phyloP scores from a whole-genome alignment of 371 early-diverging fungal genomes.

The Mortierella sp. region DNA sequence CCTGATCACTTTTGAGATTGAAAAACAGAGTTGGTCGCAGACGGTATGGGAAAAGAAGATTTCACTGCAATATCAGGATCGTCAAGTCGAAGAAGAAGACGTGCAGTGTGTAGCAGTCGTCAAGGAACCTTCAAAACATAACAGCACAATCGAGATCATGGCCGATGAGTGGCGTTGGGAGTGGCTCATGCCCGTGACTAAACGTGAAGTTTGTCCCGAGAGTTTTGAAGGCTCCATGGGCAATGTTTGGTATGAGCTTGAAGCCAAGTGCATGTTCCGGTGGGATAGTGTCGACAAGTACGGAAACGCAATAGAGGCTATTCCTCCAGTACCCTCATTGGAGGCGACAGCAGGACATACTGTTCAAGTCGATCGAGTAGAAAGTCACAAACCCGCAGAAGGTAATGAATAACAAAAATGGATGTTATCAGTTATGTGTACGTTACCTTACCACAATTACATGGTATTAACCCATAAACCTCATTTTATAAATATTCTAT shows the following conservation, averaged over 20 bases:
- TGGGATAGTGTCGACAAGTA: slow-evolving; percentile 47
- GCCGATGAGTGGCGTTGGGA: slow-evolving; percentile 55
- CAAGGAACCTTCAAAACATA: slow-evolving; percentile 26
- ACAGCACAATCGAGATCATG: slow-evolving; percentile 14
- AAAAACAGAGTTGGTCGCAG: slow-evolving; percentile 45
- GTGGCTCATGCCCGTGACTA: slow-evolving; percentile 41
- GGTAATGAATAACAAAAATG: background rate
- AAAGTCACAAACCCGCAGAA: background rate
- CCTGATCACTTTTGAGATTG: slow-evolving; percentile 43
- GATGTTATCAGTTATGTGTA: too few species aligned
- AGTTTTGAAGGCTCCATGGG: slow-evolving; percentile 55
- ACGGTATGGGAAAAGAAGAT: slow-evolving; percentile 50
- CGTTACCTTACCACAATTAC: background rate
- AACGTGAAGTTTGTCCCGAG: slow-evolving; percentile 42
- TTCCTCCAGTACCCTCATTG: background rate
- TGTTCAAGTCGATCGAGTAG: too few species aligned
- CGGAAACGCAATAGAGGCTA: slow-evolving; percentile 10
- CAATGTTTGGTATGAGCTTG: slow-evolving; percentile 53
- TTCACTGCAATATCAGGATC: slow-evolving; percentile 29
- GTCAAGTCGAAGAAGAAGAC: slow-evolving; percentile 33
- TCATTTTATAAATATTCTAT: background rate
- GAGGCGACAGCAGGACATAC: background rate
- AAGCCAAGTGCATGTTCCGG: slow-evolving; percentile 50
- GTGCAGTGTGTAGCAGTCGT: slow-evolving; percentile 29
- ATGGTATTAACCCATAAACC: background rate